Evolutionary conservation across 176 grass and related monocot genomes (phyloP), one percentile per base, ranked within the genome.

Genomic region (Ensete glaucum): DNA sequence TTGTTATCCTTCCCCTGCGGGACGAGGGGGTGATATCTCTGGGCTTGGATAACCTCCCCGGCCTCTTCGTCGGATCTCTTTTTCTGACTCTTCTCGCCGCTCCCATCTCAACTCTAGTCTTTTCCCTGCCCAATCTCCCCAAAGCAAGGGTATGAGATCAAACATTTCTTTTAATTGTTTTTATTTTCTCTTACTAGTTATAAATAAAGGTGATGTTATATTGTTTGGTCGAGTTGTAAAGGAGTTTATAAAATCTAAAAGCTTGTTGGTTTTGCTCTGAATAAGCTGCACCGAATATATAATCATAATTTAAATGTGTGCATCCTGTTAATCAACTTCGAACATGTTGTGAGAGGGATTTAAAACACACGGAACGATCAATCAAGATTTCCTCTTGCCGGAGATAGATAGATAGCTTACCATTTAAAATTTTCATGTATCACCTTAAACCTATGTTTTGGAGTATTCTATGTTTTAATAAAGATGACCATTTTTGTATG

Each of bases 11-110:
- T 72, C 93, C 93, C 11, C 83, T 97, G 59, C 83, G 88, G 16
- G 93, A 97, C 62, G 93, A 97, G 53, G 93, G 93, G 2, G 88
- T 87, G 50, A 93, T 97, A 71, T 97, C 93, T 48, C 87, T 97
- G 11, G 93, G 90, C 0, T 79, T 97, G 65, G 78, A 64, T 54
- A 83, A 87, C 77, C 85, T 93, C 23, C 90, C 90, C 9, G 73
- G 85, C 63, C 86, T 97, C 67, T 97, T 97, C 69, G 79, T 80
- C 1, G 93, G 90, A 25, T 97, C 93, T 72, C 93, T 93, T 8
- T 1, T 97, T 23, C 87, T 97, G 70, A 97, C 93, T 14, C 62
- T 97, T 16, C 29, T 97, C 65, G 90, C 90, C 24, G 93, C 93
- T 71, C 93, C 93, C 3, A 76, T 93, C 69, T 89, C 93, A 13